Evolutionary conservation across 2,329 filamentous ascomycete genomes (phyloP), one percentile per base, ranked within the genome.

Genomic region (Xylaria sp.): DNA sequence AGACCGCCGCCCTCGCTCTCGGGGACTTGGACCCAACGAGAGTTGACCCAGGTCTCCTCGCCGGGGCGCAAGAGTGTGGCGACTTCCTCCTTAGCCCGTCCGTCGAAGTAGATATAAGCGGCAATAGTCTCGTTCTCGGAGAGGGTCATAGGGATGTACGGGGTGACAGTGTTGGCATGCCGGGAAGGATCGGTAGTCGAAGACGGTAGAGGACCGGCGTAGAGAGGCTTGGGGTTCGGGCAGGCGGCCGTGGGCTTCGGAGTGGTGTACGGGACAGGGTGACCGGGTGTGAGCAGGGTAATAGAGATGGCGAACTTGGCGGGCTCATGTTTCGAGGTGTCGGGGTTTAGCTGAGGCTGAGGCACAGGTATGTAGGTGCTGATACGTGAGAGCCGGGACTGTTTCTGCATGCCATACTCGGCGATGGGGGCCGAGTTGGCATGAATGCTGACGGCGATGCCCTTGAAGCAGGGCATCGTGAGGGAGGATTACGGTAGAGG

Each of bases 21-120:
- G 2, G 95, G 93, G 6, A 99, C 90, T 78, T 97, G 95, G 59
- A 99, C 96, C 96, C 96, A 99, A 75, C 96, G 88, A 65, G 94
- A 98, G 78, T 98, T 99, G 27, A 99, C 97, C 96, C 96, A 99
- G 1, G 96, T 99, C 82, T 99, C 96, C 79, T 98, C 96, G 27
- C 96, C 95, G 13, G 94, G 92, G 64, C 96, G 88, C 61, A 99
- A 85, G 66, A 99, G 84, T 13, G 96, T 99, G 61, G 96, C 96
- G 2, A 99, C 97, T 82, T 99, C 96, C 79, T 99, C 96, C 80
- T 99, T 99, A 69, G 89, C 88, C 71, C 96, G 87, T 21, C 96
- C 96, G 81, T 99, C 96, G 78, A 99, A 99, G 83, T 99, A 99
- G 75, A 99, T 98, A 81, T 99, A 99, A 44, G 95, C 96, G 37